phyloP scores from a whole-genome alignment of 1,139 yeast species.

The Pichia terricola region DNA sequence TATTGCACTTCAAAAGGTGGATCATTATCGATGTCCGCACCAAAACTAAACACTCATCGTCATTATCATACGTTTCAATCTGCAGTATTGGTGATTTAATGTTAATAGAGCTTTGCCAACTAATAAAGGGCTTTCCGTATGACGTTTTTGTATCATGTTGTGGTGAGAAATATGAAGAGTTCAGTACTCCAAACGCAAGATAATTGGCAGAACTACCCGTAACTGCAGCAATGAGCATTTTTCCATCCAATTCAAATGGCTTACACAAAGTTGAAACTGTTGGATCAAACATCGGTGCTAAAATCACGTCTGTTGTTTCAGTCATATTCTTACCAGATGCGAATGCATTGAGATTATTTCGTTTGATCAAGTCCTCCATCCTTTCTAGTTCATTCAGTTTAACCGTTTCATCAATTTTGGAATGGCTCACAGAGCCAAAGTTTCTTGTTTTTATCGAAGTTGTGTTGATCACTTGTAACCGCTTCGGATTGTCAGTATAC shows the following conservation, averaged over 20 bases:
- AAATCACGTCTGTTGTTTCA: neutral
- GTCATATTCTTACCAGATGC: too few relatives aligned
- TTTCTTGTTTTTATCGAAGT: neutral
- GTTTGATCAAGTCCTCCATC: too few relatives aligned
- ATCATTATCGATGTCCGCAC: constrained; percentile 1
- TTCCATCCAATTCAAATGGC: neutral
- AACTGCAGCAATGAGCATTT: neutral
- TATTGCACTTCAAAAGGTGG: neutral
- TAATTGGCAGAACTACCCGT: constrained; percentile 1
- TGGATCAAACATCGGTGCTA: constrained; percentile 1
- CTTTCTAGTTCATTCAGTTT: too few relatives aligned
- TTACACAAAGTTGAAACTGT: neutral
- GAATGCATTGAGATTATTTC: too few relatives aligned
- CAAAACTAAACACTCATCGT: neutral
- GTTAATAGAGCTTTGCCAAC: neutral
- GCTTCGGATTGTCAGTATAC: neutral
- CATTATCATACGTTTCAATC: neutral
- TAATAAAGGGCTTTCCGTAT: too few relatives aligned
- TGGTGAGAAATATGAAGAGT: too few relatives aligned
- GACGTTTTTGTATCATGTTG: too few relatives aligned
- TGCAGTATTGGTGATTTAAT: constrained; percentile 2
- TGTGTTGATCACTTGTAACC: neutral
- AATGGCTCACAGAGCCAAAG: too few relatives aligned
- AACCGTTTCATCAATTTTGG: too few relatives aligned
- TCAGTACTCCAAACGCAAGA: constrained; percentile 2